Evolutionary conservation across 225 moss, liverwort and hornwort genomes (phyloP).

Genomic region (Anthoceros angustus): DNA sequence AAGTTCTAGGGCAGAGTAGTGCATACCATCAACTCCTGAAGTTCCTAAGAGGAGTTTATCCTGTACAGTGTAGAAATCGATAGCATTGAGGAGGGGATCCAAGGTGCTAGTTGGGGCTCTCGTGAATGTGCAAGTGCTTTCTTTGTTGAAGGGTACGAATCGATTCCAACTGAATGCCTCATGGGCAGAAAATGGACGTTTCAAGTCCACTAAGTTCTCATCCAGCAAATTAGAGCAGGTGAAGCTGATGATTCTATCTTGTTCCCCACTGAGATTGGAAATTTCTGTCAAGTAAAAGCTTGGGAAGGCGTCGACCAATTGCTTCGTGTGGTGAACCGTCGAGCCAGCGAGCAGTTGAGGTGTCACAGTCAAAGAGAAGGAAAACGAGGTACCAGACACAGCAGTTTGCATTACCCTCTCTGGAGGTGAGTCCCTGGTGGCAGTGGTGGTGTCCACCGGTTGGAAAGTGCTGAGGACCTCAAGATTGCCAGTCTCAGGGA

Average conservation of each 20-base stretch:
- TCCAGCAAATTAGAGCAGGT: neutral
- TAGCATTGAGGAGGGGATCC: neutral
- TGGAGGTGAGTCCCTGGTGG: neutral
- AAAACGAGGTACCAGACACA: neutral
- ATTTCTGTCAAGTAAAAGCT: neutral
- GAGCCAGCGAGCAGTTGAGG: conserved; percentile 1
- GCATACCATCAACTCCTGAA: neutral
- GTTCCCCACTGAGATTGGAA: neutral
- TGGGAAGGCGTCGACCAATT: neutral
- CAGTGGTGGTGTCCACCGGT: neutral
- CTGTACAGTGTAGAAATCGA: neutral
- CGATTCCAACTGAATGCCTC: too few species aligned
- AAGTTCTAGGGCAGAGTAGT: too few species aligned
- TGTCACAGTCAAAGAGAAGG: neutral
- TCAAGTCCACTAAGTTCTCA: too few species aligned
- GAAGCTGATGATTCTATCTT: neutral
- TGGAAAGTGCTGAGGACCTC: neutral
- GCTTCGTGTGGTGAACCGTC: neutral
- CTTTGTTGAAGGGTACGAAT: too few species aligned
- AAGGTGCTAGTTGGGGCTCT: neutral
- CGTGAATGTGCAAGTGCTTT: neutral
- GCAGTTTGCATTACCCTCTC: neutral
- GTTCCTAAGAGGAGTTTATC: neutral
- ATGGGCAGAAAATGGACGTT: too few species aligned
- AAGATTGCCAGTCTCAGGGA: neutral